A percentile compares a stretch with the other conserved stretches of the same genome.
phyloP scores from a whole-genome alignment of 2,329 filamentous ascomycete genomes.

The Pyricularia pennisetigena region DNA sequence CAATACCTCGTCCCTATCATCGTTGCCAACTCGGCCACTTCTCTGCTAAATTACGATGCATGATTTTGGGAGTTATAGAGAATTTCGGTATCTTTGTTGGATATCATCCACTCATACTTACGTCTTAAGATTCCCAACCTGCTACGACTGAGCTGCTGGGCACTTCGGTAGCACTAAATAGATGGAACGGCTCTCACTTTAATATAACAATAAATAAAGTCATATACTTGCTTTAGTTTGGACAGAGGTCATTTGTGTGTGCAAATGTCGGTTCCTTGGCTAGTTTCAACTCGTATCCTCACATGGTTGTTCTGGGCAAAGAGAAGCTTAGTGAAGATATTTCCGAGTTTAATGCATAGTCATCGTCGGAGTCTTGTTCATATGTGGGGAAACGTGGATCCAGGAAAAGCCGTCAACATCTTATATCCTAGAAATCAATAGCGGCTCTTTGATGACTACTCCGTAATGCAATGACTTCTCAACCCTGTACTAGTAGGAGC shows the following conservation, averaged over 20 bases:
- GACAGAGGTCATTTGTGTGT: neutral
- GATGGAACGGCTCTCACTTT: neutral
- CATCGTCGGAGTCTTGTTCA: no score
- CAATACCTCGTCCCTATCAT: neutral
- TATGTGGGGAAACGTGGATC: no score
- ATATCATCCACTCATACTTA: neutral
- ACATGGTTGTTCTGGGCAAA: neutral
- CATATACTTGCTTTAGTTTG: neutral
- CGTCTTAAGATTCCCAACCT: neutral
- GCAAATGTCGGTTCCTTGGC: neutral
- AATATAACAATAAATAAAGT: neutral
- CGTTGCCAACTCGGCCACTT: neutral
- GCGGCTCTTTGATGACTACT: neutral
- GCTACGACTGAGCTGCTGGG: neutral
- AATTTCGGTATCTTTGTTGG: neutral
- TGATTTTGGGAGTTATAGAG: neutral
- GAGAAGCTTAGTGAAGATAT: neutral
- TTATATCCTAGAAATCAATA: neutral
- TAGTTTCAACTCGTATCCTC: neutral
- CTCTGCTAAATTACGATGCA: neutral
- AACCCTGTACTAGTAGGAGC: neutral
- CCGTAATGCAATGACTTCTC: neutral
- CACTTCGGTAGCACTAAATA: neutral
- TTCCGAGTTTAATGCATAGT: neutral
- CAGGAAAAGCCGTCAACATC: neutral